Evolutionary conservation across 164 flowering plant species (phyloP).

Genomic region (Stephania yunnanensis): DNA sequence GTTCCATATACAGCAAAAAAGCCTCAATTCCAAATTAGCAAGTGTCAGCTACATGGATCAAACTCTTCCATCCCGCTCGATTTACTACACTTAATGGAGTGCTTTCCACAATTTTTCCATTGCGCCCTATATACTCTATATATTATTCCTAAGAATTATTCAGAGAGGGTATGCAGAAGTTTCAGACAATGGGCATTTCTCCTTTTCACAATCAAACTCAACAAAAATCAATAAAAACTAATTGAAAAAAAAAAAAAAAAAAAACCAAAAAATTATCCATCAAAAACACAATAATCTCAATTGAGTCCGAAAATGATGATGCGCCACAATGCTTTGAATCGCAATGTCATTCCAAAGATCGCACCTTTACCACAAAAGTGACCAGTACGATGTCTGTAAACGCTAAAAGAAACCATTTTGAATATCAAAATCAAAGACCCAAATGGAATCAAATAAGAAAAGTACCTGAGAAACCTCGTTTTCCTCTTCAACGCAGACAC

Average conservation of each 20-base stretch:
- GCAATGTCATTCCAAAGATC: background rate
- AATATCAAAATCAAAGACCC: background rate
- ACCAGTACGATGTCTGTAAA: background rate
- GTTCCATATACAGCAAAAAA: background rate
- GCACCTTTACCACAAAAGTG: background rate
- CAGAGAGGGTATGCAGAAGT: no score
- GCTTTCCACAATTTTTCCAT: no score
- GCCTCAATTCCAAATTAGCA: no score
- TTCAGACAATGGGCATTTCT: background rate
- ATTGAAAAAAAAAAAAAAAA: no score
- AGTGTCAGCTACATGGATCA: no score
- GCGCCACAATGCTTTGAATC: background rate
- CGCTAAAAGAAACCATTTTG: background rate
- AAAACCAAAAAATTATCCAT: background rate
- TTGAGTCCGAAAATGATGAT: background rate
- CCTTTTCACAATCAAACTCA: background rate
- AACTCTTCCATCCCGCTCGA: no score
- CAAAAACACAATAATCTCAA: background rate
- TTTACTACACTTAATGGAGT: no score
- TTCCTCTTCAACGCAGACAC: background rate
- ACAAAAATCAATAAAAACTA: no score
- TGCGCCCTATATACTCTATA: no score
- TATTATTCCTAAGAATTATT: no score
- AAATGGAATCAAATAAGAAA: background rate
- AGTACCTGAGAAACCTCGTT: background rate